A percentile compares a stretch with the other conserved stretches of the same genome.
Conservation (phyloP, 768 basidiomycete species). For the Russula abietina region DNA sequence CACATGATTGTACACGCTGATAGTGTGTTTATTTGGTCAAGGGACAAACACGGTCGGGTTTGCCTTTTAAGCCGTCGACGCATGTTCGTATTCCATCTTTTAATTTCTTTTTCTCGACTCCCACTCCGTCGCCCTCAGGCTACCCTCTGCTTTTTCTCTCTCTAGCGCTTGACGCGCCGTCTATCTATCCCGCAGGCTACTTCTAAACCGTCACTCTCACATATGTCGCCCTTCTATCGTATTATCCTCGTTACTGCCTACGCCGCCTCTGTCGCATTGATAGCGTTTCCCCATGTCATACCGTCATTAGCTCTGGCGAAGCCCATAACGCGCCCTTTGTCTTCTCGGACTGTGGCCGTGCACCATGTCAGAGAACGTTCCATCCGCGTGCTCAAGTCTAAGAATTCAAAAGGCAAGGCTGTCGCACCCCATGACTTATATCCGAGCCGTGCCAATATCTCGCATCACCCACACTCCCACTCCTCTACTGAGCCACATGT, state of each 20-base stretch:
- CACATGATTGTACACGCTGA: constrained; percentile 15
- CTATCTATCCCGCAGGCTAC: constrained; percentile 31
- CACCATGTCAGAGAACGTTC: constrained; percentile 22
- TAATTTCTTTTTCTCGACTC: constrained; percentile 1
- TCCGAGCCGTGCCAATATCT: not conserved
- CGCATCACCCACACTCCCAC: not conserved
- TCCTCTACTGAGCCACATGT: not conserved
- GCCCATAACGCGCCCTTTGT: constrained; percentile 26
- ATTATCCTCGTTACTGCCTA: constrained; percentile 38
- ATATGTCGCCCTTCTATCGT: constrained; percentile 35
- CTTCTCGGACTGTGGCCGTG: constrained; percentile 23
- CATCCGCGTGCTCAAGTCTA: constrained; percentile 17
- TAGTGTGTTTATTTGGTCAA: constrained; percentile 20
- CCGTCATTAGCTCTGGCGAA: constrained; percentile 28
- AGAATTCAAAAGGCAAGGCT: constrained; percentile 8
- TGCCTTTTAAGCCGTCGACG: constrained; percentile 8
- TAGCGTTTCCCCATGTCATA: constrained; percentile 29
- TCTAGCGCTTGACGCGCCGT: constrained; percentile 22
- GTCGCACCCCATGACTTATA: not conserved
- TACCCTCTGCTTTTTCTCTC: not conserved
- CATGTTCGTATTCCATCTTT: constrained; percentile 17
- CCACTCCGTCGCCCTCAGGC: not conserved
- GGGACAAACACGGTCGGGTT: constrained; percentile 11
- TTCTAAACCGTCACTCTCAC: not conserved
- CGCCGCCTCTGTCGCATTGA: constrained; percentile 36